A percentile compares a stretch with the other conserved stretches of the same genome.
phyloP scores from a whole-genome alignment of 495 filamentous ascomycete species.

The Bacidia gigantensis region DNA sequence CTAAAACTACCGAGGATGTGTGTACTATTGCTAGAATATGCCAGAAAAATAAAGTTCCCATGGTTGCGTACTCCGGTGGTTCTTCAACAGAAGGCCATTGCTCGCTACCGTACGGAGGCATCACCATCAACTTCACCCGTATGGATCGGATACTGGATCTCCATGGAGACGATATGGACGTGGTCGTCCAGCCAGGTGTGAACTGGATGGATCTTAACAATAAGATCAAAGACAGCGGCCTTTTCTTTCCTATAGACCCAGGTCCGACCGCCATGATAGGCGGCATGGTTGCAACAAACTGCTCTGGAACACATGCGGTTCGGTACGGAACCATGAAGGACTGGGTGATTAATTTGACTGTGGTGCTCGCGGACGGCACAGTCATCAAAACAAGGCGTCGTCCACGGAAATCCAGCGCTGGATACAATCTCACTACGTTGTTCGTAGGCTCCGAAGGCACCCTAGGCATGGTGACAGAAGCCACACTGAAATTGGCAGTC shows the following conservation, averaged over 20 bases:
- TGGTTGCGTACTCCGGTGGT: slow-evolving; percentile 75
- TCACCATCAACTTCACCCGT: slow-evolving; percentile 75
- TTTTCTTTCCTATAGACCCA: slow-evolving; percentile 86
- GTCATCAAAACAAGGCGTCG: slow-evolving; percentile 73
- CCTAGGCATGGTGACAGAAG: slow-evolving; percentile 77
- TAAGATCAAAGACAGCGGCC: slow-evolving; percentile 54
- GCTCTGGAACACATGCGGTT: slow-evolving; percentile 86
- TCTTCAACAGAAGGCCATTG: slow-evolving; percentile 84
- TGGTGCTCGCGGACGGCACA: slow-evolving; percentile 84
- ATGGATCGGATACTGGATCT: slow-evolving; percentile 75
- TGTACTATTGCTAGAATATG: slow-evolving; percentile 68
- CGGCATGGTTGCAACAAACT: slow-evolving; percentile 91
- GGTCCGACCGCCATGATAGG: slow-evolving; percentile 67
- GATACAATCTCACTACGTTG: slow-evolving; percentile 49
- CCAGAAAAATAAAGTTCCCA: slow-evolving; percentile 68
- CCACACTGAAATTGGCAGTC: slow-evolving; percentile 67
- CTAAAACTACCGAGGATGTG: slow-evolving; percentile 66
- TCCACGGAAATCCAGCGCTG: slow-evolving; percentile 49
- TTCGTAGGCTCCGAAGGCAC: slow-evolving; percentile 93
- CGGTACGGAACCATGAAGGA: slow-evolving; percentile 82
- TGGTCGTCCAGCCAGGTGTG: slow-evolving; percentile 80
- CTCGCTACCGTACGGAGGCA: slow-evolving; percentile 67
- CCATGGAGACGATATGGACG: slow-evolving; percentile 79
- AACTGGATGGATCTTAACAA: slow-evolving; percentile 86
- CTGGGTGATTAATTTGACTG: slow-evolving; percentile 82